Evolutionary conservation across 495 filamentous ascomycete species (phyloP).

Genomic region (Talaromyces proteolyticus): DNA sequence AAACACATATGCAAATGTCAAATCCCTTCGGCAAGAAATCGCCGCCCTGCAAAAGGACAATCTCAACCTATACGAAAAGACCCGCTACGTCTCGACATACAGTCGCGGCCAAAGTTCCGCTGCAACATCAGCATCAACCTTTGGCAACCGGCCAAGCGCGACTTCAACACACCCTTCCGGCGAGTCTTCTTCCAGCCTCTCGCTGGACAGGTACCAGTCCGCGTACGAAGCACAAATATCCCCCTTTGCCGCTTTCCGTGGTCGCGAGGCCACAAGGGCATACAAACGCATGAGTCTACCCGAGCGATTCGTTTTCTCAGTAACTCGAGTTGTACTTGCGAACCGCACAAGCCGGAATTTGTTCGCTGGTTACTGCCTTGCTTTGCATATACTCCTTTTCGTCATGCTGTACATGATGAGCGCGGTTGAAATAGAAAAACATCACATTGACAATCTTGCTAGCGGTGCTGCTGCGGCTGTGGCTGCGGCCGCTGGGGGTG

Average conservation of each 20-base stretch:
- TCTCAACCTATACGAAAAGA: constrained; percentile 95
- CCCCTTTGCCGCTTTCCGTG: constrained; percentile 91
- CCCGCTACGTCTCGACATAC: constrained; percentile 91
- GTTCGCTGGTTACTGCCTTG: constrained; percentile 91
- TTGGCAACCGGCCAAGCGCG: constrained; percentile 67
- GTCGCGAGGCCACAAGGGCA: constrained; percentile 85
- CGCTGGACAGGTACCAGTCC: constrained; percentile 81
- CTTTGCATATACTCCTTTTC: constrained; percentile 82
- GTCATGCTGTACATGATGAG: constrained; percentile 81
- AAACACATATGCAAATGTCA: constrained; percentile 72
- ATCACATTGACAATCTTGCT: constrained; percentile 41
- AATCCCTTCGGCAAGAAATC: constrained; percentile 84
- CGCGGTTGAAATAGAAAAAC: constrained; percentile 51
- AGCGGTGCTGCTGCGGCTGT: constrained; percentile 32
- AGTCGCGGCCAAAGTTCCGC: constrained; percentile 57
- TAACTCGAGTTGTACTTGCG: constrained; percentile 86
- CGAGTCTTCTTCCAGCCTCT: constrained; percentile 56
- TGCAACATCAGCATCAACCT: constrained; percentile 67
- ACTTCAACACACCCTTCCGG: constrained; percentile 58
- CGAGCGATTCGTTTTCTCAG: constrained; percentile 82
- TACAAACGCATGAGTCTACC: constrained; percentile 91
- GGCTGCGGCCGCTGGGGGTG: constrained; percentile 29
- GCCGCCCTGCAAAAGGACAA: constrained; percentile 94
- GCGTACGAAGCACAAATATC: constrained; percentile 94
- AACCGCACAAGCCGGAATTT: constrained; percentile 87